Percentiles rank a stretch among this genome's conserved stretches.
Evolutionary conservation across 2,329 filamentous ascomycete species (phyloP).

Genomic region (Beauveria scarabaeidicola): DNA sequence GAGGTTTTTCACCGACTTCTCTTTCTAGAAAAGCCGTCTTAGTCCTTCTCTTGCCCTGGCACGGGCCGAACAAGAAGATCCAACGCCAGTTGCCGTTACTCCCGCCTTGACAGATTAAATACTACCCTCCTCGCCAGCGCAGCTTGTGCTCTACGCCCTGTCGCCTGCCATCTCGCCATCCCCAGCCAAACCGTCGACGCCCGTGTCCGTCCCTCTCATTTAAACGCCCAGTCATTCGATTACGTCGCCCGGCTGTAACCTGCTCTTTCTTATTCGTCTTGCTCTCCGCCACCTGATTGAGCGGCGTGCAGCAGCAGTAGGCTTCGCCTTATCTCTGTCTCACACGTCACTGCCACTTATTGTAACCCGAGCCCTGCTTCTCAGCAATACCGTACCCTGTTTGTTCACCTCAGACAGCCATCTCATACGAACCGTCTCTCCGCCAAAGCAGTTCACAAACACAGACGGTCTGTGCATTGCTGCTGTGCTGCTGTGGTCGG

Average conservation of each 20-base stretch:
- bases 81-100: not conserved
- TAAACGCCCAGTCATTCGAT: not conserved
- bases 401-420: not conserved
- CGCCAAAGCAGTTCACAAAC: not conserved
- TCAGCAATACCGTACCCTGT: not conserved
- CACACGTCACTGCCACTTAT: slow-evolving; percentile 1
- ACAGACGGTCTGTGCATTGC: slow-evolving; percentile 6
- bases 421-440: not conserved
- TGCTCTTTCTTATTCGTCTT: not conserved
- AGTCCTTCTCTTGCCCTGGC: not conserved
- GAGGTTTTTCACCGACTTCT: slow-evolving; percentile 1
- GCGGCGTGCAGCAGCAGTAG: not conserved
- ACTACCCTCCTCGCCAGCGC: slow-evolving; percentile 5
- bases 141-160: not conserved
- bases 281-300: not conserved
- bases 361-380: slow-evolving; percentile 2
- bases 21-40: not conserved
- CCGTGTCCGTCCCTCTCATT: not conserved
- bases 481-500: slow-evolving; percentile 4
- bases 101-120: slow-evolving; percentile 5
- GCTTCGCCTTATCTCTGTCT: slow-evolving; percentile 10
- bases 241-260: not conserved
- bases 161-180: not conserved
- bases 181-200: not conserved
- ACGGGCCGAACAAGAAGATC: not conserved